phyloP scores from a whole-genome alignment of 2,329 filamentous ascomycete species.

The Nigrospora osmanthi region DNA sequence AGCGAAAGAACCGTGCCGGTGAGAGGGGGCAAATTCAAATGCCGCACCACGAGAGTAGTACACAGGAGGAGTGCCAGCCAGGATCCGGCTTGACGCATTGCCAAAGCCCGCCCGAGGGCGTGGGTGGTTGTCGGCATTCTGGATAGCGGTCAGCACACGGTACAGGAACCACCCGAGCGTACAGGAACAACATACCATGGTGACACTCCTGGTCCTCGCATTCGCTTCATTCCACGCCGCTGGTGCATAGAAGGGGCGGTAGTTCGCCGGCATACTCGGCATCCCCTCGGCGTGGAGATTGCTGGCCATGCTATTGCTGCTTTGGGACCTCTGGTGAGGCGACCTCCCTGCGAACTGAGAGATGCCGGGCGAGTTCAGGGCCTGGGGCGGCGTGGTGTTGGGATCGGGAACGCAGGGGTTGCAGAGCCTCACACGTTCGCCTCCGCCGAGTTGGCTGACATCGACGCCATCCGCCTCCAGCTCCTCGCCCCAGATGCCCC shows the following conservation, averaged over 20 bases:
- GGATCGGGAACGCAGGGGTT: slow-evolving; percentile 57
- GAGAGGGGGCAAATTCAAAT: no score
- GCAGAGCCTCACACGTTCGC: slow-evolving; percentile 51
- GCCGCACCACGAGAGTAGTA: slow-evolving; percentile 13
- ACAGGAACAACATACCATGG: slow-evolving; percentile 34
- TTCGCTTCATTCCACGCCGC: slow-evolving; percentile 25
- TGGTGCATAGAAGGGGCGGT: no score
- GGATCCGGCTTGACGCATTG: slow-evolving; percentile 27
- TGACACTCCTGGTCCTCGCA: slow-evolving; percentile 37
- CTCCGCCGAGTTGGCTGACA: slow-evolving; percentile 39
- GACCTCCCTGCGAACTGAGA: slow-evolving; percentile 23
- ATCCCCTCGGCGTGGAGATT: slow-evolving; percentile 14
- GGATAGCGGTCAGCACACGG: background rate
- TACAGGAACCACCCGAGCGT: slow-evolving; percentile 3
- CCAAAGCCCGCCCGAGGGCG: no score
- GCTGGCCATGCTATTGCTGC: slow-evolving; percentile 27
- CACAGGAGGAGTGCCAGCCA: slow-evolving; percentile 29
- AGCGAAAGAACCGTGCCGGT: no score
- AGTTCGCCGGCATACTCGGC: no score
- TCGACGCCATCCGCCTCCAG: slow-evolving; percentile 27
- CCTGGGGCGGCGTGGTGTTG: slow-evolving; percentile 47
- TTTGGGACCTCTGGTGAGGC: slow-evolving; percentile 37
- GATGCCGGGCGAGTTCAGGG: slow-evolving; percentile 22
- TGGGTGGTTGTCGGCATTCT: no score
- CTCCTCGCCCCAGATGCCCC: slow-evolving; percentile 30